Base-by-base conservation (phyloP, 2,329 filamentous ascomycete species). In the Fusarium sp. region DNA sequence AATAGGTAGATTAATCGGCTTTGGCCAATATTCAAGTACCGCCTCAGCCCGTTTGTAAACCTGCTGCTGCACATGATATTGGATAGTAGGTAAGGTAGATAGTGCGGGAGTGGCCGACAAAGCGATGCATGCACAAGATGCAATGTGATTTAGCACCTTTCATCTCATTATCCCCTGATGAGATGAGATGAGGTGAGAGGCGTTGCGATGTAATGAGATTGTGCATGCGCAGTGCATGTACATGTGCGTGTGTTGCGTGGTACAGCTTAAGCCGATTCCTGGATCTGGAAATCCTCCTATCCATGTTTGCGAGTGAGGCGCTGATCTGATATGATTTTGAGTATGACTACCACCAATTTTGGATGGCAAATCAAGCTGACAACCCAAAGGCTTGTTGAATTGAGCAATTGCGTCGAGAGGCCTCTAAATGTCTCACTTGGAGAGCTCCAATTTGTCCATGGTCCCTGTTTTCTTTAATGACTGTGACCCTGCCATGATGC, bases 101-200 rank as follows among this genome's bases (percentile, higher is more conserved):
- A 62, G 65, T 53, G 69, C 76, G 75, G 75, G 74, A 74, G 73
- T 72, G 73, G 67, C 73, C 73, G 65, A 77, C 59, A 56, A 57
- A 58, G 58, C 63, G 58, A 73, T 72, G 71, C 67, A 73, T 72
- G 71, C 67, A 76, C 75, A 70, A 76, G 73, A 78, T 61, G 28
- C 45, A 63, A 53, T 74, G 65, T 67, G 73, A 77, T 77, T 66
- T 69, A 69, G 75, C 68, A 75, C 60, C 63, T 63, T 63, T 64
- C 72, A 50, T 69, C 72, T 51, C 56, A 50, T 58, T 28, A 38
- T 58, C 42, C 56, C 42, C 42, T 26, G 41, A 38, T 30, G 32
- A 20, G 20, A 44, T 57, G 54, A 26, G 24, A 51, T 50, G 32
- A 35, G 32, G 14, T 35, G 32, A 35, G 32, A 35, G 32, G 32